phyloP scores from a whole-genome alignment of 352 stramenopile genomes.

The Stramenopiles sp. region DNA sequence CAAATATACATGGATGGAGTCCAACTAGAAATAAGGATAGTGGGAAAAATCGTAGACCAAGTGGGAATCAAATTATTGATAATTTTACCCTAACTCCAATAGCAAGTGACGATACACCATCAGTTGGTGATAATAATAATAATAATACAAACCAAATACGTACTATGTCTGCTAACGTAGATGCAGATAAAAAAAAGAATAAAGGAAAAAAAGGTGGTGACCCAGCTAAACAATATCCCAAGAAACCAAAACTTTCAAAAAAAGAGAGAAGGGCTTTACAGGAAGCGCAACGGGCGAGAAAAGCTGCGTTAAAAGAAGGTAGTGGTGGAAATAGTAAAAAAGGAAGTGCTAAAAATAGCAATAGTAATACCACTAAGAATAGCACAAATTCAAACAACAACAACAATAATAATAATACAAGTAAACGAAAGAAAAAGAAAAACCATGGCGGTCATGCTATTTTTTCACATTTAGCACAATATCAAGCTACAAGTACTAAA shows the following conservation, averaged over 20 bases:
- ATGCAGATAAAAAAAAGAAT: no score
- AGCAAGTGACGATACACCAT: no score
- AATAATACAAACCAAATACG: no score
- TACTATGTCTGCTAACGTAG: no score
- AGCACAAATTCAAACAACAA: conserved; percentile 8
- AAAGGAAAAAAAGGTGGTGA: conserved; percentile 14
- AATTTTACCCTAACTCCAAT: no score
- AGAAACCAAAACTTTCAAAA: conserved; percentile 57
- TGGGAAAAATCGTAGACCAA: no score
- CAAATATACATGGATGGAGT: no score
- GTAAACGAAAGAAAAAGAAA: conserved; percentile 40
- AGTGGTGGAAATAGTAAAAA: conserved; percentile 16
- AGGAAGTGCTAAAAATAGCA: conserved; percentile 2
- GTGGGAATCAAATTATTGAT: no score
- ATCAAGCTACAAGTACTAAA: conserved; percentile 46
- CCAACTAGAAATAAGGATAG: no score
- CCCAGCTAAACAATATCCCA: conserved; percentile 18
- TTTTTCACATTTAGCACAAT: conserved; percentile 58
- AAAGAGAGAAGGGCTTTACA: conserved; percentile 68
- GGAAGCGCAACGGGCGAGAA: conserved; percentile 58
- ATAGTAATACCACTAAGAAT: background rate
- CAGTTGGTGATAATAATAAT: no score
- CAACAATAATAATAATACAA: conserved; percentile 17
- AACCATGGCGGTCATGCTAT: conserved; percentile 29
- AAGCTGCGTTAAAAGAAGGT: conserved; percentile 25